Base-by-base conservation (phyloP, 2,329 filamentous ascomycete species). In the Aureobasidium pullulans region DNA sequence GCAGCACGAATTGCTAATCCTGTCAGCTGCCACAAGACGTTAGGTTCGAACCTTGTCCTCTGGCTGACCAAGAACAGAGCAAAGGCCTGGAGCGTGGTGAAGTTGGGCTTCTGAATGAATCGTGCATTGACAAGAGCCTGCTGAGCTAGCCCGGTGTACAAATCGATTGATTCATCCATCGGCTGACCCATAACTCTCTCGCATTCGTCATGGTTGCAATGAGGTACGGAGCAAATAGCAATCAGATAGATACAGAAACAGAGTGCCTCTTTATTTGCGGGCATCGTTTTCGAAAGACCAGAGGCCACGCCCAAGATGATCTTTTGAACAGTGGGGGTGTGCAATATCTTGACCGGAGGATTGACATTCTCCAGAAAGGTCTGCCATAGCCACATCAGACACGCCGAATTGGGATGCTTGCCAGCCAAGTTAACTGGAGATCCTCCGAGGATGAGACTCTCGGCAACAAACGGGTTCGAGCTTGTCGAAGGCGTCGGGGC, bases 291-390 rank as follows among this genome's bases (percentile, higher is more conserved):
- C 3, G 82, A 73, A 29, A 79, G 79, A 40, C 69, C 64, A 1
- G 67, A 61, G 1, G 67, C 64, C n/a, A 62, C 63, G 36, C 62
- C 62, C 57, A 82, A 81, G 69, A 85, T 80, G 3, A 84, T 82
- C 7, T 80, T 34, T 70, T 71, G 16, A 81, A 68, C 28, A 2
- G 69, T 68, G 0, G 86, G 87, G 0, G 86, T 74, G 69, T 91
- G 88, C 7, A 90, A 66, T 15, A 90, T 75, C 68, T 88, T 90
- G 64, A 87, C 76, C 8, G 90, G 71, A 0, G 86, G 85, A 63
- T 90, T 85, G 4, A 90, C 86, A 59, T 88, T 89, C 63, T 88
- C 82, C 57, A 84, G 79, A 67, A 84, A 90, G 4, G 84, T 77
- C 59, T 84, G 87, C 72, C 28, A 78, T 68, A 15, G 73, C 65